These are phyloP conservation scores for Scedosporium minutisporum DNA, from an alignment of 2,329 filamentous ascomycete genomes.

Conservation along the genomic window DNA sequence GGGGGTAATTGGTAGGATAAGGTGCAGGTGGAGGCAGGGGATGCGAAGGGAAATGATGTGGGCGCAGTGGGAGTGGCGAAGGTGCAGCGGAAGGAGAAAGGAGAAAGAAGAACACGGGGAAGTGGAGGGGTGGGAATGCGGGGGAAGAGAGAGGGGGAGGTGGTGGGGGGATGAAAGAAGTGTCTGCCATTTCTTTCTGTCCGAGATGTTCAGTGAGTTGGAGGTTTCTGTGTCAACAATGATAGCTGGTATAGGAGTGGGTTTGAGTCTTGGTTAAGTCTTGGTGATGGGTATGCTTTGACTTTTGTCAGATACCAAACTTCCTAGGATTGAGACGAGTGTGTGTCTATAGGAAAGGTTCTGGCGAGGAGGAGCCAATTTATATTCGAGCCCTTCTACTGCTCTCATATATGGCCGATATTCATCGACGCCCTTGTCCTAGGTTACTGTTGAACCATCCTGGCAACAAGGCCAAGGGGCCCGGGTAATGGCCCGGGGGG, in stretches of 20 bases:
- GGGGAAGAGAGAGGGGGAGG: not conserved
- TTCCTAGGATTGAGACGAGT: not conserved
- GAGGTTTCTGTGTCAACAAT: not conserved
- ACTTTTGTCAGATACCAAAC: not conserved
- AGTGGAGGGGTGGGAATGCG: too few relatives aligned
- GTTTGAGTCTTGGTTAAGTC: too few relatives aligned
- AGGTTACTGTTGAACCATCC: not conserved
- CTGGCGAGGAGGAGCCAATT: not conserved
- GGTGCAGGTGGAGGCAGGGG: too few relatives aligned
- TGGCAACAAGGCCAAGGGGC: not conserved
- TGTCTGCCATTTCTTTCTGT: not conserved
- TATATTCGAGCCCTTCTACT: not conserved
- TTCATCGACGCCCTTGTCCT: not conserved
- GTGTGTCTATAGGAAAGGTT: not conserved
- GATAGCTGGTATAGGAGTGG: too few relatives aligned
- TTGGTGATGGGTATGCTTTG: not conserved
- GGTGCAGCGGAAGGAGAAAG: too few relatives aligned
- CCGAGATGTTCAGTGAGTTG: not conserved
- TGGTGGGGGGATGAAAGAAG: not conserved
- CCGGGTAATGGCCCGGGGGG: not conserved
- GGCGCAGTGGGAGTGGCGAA: too few relatives aligned
- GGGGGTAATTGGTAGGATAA: too few relatives aligned
- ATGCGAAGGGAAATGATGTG: too few relatives aligned
- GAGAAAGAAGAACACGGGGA: too few relatives aligned
- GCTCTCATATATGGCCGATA: not conserved